Evolutionary conservation across 768 basidiomycete species (phyloP).

Genomic region (Mycena floridula): DNA sequence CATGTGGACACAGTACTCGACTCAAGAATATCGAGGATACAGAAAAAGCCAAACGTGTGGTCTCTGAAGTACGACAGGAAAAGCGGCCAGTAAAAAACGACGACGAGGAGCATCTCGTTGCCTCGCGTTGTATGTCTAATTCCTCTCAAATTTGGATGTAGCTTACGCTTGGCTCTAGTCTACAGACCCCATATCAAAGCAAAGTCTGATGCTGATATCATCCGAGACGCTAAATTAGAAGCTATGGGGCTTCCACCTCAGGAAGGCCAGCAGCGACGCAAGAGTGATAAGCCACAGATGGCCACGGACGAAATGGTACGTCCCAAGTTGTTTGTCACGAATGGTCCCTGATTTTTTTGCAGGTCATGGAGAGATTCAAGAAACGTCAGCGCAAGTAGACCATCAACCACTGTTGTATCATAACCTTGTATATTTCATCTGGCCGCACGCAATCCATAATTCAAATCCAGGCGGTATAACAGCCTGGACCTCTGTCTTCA

Average conservation of each 20-base stretch:
- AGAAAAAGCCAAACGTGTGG: conserved; percentile 88
- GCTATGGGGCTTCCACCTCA: conserved; percentile 73
- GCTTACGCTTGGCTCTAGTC: conserved; percentile 39
- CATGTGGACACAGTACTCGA: conserved; percentile 51
- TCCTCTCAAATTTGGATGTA: neutral
- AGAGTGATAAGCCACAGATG: conserved; percentile 60
- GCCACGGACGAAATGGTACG: conserved; percentile 89
- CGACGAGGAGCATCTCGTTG: conserved; percentile 82
- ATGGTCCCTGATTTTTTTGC: conserved; percentile 3
- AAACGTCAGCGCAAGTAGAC: conserved; percentile 80
- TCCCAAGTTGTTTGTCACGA: conserved; percentile 5
- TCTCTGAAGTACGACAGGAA: conserved; percentile 68
- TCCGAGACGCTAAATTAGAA: conserved; percentile 82
- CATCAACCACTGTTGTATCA: no score
- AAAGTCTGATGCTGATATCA: conserved; percentile 83
- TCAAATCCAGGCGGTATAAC: neutral
- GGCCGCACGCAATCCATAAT: neutral
- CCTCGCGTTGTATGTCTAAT: conserved; percentile 73
- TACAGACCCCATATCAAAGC: conserved; percentile 78
- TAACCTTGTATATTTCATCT: conserved; percentile 3
- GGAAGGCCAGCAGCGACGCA: conserved; percentile 40
- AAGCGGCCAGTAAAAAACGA: conserved; percentile 38
- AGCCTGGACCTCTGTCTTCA: neutral
- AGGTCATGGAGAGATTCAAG: conserved; percentile 98
- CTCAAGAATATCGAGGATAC: conserved; percentile 96